Conservation (phyloP, 768 basidiomycete species). For the Brasilioporus rufonigricans region DNA sequence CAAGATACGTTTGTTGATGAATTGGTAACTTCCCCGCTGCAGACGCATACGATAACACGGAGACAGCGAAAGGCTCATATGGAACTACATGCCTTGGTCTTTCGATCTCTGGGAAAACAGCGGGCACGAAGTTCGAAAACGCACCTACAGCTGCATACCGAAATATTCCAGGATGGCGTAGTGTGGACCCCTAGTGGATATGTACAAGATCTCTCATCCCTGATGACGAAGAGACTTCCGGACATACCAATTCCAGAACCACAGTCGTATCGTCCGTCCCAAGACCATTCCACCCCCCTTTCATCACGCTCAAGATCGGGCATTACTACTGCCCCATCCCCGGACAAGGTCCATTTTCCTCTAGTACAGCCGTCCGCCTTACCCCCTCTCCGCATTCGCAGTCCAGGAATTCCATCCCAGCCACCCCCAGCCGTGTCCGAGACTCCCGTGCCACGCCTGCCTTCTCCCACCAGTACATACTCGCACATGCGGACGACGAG, state of each 20-base stretch:
- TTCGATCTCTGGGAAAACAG: conserved; percentile 10
- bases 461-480: conserved; percentile 7
- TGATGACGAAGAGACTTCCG: background rate
- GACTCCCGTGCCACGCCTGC: conserved; percentile 11
- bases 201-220: conserved; percentile 12
- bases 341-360: conserved; percentile 3
- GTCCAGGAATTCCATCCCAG: conserved; percentile 10
- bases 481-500: conserved; percentile 19
- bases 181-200: conserved; percentile 31
- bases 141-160: conserved; percentile 35
- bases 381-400: conserved; percentile 20
- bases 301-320: conserved; percentile 18
- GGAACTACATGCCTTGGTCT: conserved; percentile 16
- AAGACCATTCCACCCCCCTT: background rate
- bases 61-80: conserved; percentile 22
- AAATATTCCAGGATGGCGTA: conserved; percentile 31
- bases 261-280: background rate
- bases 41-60: background rate
- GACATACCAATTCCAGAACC: background rate
- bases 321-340: conserved; percentile 7
- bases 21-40: background rate
- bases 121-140: conserved; percentile 24
- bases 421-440: conserved; percentile 19
- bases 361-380: conserved; percentile 4
- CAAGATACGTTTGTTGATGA: background rate